Evolutionary conservation across 495 filamentous ascomycete species (phyloP).

Genomic region (Oidiodendron maius): DNA sequence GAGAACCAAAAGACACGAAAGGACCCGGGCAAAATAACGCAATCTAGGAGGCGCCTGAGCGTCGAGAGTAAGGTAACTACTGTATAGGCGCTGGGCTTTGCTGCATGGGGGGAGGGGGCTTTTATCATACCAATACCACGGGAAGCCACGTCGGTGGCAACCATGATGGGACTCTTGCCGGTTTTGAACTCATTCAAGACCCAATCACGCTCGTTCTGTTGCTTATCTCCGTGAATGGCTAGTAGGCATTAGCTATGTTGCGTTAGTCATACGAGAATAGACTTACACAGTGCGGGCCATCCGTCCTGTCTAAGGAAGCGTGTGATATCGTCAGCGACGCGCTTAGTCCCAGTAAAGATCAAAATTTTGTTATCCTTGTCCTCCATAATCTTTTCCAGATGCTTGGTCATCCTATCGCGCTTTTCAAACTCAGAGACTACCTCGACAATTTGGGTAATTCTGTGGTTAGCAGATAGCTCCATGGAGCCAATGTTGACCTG

Average conservation of each 20-base stretch:
- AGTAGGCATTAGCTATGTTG: constrained; percentile 36
- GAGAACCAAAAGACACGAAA: constrained; percentile 73
- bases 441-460: constrained; percentile 96
- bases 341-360: constrained; percentile 97
- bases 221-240: constrained; percentile 98
- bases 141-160: constrained; percentile 97
- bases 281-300: constrained; percentile 95
- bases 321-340: constrained; percentile 96
- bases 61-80: constrained; percentile 88
- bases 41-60: constrained; percentile 69
- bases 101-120: constrained; percentile 42
- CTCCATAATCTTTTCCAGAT: constrained; percentile 98
- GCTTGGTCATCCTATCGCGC: constrained; percentile 94
- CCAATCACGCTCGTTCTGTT: constrained; percentile 99
- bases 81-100: constrained; percentile 65
- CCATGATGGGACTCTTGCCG: constrained; percentile 90
- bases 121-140: constrained; percentile 99
- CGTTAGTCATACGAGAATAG: not conserved
- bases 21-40: constrained; percentile 79
- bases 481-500: constrained; percentile 98
- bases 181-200: constrained; percentile 99
- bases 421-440: constrained; percentile 95
- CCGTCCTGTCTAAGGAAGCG: constrained; percentile 98
- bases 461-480: constrained; percentile 95
- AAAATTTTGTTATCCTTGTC: constrained; percentile 88